phyloP scores from a whole-genome alignment of 2,329 filamentous ascomycete genomes.

The Alternaria sp. region DNA sequence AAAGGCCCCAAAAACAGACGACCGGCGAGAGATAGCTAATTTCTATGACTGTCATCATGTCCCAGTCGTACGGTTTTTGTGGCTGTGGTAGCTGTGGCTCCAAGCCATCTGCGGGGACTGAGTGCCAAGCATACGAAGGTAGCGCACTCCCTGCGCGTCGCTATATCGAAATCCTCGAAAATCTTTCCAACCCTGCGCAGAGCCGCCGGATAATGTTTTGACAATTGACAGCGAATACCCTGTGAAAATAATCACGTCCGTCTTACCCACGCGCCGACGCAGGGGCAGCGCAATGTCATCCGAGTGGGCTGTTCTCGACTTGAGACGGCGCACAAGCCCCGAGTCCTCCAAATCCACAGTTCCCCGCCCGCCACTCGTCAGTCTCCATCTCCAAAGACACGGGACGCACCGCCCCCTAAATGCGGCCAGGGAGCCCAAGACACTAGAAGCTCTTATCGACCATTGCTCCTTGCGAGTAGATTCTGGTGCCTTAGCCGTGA shows the following conservation, averaged over 20 bases:
- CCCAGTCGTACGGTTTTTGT: conserved; percentile 35
- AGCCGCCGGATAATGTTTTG: conserved; percentile 35
- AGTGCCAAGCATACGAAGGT: conserved; percentile 16
- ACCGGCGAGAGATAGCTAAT: conserved; percentile 37
- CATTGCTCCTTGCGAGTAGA: conserved; percentile 17
- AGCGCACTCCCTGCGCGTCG: conserved; percentile 3
- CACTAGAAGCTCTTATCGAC: conserved; percentile 13
- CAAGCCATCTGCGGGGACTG: conserved; percentile 23
- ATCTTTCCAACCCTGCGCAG: conserved; percentile 27
- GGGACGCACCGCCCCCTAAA: conserved; percentile 44
- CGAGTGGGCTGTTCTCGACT: conserved; percentile 24
- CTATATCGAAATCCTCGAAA: conserved; percentile 18
- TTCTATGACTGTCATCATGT: conserved; percentile 37
- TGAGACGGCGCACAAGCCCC: conserved; percentile 23
- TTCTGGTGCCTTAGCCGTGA: conserved; percentile 14
- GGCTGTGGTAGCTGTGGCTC: conserved; percentile 35
- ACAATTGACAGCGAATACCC: conserved; percentile 14
- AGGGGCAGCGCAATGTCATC: conserved; percentile 30
- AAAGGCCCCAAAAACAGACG: conserved; percentile 30
- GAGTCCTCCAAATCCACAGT: conserved; percentile 28
- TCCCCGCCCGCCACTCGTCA: conserved; percentile 35
- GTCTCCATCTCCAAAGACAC: conserved; percentile 26
- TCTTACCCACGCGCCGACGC: conserved; percentile 31
- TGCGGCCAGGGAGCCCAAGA: conserved; percentile 21
- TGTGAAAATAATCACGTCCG: conserved; percentile 13